These are phyloP conservation scores for Aspergillus sp. DNA, from an alignment of 2,329 filamentous ascomycete species.

Conservation along the genomic window DNA sequence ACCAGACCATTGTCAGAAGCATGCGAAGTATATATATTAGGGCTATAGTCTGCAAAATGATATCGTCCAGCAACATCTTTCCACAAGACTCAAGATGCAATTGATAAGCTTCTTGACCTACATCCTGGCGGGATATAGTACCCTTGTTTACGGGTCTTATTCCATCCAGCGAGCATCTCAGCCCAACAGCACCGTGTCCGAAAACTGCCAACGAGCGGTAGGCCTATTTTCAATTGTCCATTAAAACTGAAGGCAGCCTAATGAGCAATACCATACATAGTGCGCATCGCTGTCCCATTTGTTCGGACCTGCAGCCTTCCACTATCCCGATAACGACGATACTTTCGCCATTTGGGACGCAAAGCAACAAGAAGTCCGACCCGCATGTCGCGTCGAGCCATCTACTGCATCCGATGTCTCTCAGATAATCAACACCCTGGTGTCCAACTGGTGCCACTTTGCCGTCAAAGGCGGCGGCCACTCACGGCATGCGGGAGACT, in stretches of 20 bases:
- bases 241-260: not conserved
- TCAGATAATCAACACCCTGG: constrained; percentile 15
- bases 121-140: not conserved
- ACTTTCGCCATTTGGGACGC: not conserved
- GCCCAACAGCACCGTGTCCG: not conserved
- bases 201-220: not conserved
- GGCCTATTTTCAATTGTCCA: not conserved
- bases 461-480: constrained; percentile 57
- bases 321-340: not conserved
- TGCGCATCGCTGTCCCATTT: not conserved
- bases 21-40: too few relatives aligned
- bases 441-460: constrained; percentile 37
- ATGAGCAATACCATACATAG: not conserved
- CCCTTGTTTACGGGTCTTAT: not conserved
- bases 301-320: not conserved
- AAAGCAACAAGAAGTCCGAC: not conserved
- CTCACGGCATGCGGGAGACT: constrained; percentile 51
- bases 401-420: constrained; percentile 16
- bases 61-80: too few relatives aligned
- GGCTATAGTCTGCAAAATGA: too few relatives aligned
- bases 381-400: not conserved
- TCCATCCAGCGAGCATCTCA: not conserved
- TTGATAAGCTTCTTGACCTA: not conserved
- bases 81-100: not conserved
- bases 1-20: too few relatives aligned